phyloP scores from a whole-genome alignment of 768 basidiomycete species.

The Daedaleopsis nitida region DNA sequence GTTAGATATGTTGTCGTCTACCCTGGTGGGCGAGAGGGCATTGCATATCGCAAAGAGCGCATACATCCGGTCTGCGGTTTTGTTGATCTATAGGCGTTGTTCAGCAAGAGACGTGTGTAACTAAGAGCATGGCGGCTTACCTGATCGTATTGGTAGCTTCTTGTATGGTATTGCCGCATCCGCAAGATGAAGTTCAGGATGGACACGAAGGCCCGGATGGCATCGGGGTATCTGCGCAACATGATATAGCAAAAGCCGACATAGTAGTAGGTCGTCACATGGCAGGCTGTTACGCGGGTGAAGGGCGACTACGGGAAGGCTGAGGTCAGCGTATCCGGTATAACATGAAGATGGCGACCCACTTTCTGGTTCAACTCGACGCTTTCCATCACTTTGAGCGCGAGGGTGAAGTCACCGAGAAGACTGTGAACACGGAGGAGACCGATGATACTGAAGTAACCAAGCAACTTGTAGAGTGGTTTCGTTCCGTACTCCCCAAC shows the following conservation, averaged over 20 bases:
- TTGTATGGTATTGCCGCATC: conserved; percentile 95
- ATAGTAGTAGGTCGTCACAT: conserved; percentile 93
- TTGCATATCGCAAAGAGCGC: conserved; percentile 93
- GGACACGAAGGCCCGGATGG: conserved; percentile 89
- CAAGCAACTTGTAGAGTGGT: conserved; percentile 91
- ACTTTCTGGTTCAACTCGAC: conserved; percentile 92
- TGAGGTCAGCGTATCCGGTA: not conserved
- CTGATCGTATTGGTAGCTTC: conserved; percentile 96
- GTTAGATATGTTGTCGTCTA: conserved; percentile 94
- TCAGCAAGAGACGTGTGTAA: not conserved
- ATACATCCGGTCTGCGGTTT: conserved; percentile 98
- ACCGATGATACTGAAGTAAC: conserved; percentile 96
- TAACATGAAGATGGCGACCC: not conserved
- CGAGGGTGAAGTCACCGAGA: conserved; percentile 94
- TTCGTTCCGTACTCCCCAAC: conserved; percentile 90
- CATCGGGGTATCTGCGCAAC: conserved; percentile 92
- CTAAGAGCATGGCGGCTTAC: conserved; percentile 38
- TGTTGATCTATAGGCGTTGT: conserved; percentile 72
- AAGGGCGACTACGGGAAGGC: conserved; percentile 61
- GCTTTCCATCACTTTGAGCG: conserved; percentile 91
- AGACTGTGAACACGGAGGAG: conserved; percentile 94
- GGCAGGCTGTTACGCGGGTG: conserved; percentile 94
- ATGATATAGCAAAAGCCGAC: conserved; percentile 97
- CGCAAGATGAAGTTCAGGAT: conserved; percentile 95
- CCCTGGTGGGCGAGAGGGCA: conserved; percentile 85